These are phyloP conservation scores for Fusarium pseudonygamai DNA, from an alignment of 2,329 filamentous ascomycete genomes.

Conservation along the genomic window DNA sequence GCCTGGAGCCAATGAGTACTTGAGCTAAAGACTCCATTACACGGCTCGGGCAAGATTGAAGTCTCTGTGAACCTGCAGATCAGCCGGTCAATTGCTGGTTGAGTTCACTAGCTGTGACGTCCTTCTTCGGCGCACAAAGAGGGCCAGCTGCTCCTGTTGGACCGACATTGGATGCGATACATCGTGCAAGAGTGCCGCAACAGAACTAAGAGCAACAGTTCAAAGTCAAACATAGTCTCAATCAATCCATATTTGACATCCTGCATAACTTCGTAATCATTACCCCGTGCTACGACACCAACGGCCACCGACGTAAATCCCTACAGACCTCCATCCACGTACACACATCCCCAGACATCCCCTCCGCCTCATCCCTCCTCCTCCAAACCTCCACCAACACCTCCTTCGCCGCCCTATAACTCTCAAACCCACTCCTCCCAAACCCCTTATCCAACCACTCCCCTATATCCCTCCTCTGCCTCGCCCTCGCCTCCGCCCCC, in stretches of 20 bases:
- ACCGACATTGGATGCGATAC: rapidly evolving
- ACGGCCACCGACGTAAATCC: slow-evolving; percentile 30
- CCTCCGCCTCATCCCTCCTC: slow-evolving; percentile 29
- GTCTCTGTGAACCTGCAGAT: not conserved
- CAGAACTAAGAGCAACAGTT: not conserved
- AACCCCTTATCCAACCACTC: slow-evolving; percentile 37
- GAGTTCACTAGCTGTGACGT: not conserved
- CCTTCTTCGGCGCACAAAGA: rapidly evolving
- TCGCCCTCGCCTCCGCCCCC: slow-evolving; percentile 29
- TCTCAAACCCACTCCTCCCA: slow-evolving; percentile 32
- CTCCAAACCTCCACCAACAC: slow-evolving; percentile 34
- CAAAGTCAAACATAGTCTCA: not conserved
- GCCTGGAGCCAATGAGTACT: no score
- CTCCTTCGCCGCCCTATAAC: slow-evolving; percentile 28
- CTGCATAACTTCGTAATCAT: not conserved
- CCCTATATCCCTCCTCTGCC: slow-evolving; percentile 24
- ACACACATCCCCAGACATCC: slow-evolving; percentile 18
- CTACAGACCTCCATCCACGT: slow-evolving; percentile 42
- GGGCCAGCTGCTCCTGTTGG: no score
- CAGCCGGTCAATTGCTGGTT: rapidly evolving
- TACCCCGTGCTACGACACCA: slow-evolving; percentile 4
- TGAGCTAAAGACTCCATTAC: not conserved
- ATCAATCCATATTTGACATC: not conserved
- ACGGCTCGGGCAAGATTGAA: rapidly evolving
- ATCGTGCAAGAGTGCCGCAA: rapidly evolving